Base-by-base conservation (phyloP, 1,139 yeast genomes). In the Geotrichum aggregatum region DNA sequence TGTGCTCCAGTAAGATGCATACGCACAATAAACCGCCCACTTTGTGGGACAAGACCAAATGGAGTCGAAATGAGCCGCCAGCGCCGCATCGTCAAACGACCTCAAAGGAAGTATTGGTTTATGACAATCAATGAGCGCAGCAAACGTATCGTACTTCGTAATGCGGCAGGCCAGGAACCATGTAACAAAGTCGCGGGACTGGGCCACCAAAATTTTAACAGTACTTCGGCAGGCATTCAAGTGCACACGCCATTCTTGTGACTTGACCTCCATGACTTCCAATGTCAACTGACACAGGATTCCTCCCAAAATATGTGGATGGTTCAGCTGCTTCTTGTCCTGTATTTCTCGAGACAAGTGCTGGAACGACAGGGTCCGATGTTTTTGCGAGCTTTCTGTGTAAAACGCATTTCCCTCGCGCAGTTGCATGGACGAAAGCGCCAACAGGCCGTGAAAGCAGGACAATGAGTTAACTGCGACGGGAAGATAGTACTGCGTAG, bases 91-190 rank as follows among this genome's bases (percentile, higher is more conserved):
- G 14, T 50, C 50, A 28, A 50, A 26, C 14, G 40, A 36, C 10
- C 38, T 18, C 14, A 45, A 5, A 3, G 38, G 34, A 6, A 50
- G 42, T 13, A 50, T 50, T 36, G 54, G 54, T 22, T 50, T 34
- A 18, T 50, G 50, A 14, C n/a, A 18, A 24, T 46, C 50, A n/a
- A 50, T 28, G 16, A 50, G 44, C 7, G 24, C 13, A 1, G 50
- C 54, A 46, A 50, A 50, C 3, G 47, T 47, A 28, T 50, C 54
- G 30, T 50, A 50, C 30, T 50, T 50, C 14, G 50, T 50, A 13
- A 44, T 43, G 24, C 54, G 50, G 18, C 26, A 16, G 6, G 49
- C 46, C 33, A 50, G 21, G 26, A 50, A 50, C 50, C 50, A 50
- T 2, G 40, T 10, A 5, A 41, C 34, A 16, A 26, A 30, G 35